Evolutionary conservation across 345 rosid species (phyloP), one percentile per base, ranked within the genome.

Genomic region (Murraya koenigii): DNA sequence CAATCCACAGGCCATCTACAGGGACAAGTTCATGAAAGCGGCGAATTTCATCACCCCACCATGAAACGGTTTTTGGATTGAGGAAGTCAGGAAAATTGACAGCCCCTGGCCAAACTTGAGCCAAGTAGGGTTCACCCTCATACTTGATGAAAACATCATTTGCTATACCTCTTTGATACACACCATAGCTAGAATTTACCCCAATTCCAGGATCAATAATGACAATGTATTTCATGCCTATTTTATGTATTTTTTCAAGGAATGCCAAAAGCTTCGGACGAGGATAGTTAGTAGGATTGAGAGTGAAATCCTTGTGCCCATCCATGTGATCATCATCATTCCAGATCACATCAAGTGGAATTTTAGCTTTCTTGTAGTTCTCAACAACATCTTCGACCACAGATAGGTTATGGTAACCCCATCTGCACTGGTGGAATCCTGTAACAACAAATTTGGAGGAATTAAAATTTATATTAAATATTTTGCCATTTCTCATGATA

Each of bases 291-390:
- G 30, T 17, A 1, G 93, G 95, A 78, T 87, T 87, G 59, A 96
- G 85, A 23, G 99, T 96, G 86, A 97, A 97, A 81, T 97, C 99
- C 86, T 94, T 97, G 78, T 94, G 86, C 36, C 87, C 88, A 1
- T 96, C 99, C 99, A 94, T 96, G 89, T 96, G 97, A 87, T 96
- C 98, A 76, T 92, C 99, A 66, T 96, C 99, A 55, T 89, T 96
- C 98, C 98, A 94, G 20, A 94, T 94, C 64, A 96, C 98, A 60
- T 96, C 98, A 5, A 92, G 97, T 2, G 98, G 99, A 78, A 96
- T 96, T 78, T 89, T 79, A 5, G 97, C 95, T 82, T 88, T 90
- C 62, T 89, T 74, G 88, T 96, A 96, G 84, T 83, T 94, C 23
- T 84, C 95, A 2, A 96, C 99, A 14, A 96, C 99, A 25, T 96